Evolutionary conservation across 768 basidiomycete species (phyloP), one percentile per base, ranked within the genome.

Genomic region (Leucocoprinus birnbaumii): DNA sequence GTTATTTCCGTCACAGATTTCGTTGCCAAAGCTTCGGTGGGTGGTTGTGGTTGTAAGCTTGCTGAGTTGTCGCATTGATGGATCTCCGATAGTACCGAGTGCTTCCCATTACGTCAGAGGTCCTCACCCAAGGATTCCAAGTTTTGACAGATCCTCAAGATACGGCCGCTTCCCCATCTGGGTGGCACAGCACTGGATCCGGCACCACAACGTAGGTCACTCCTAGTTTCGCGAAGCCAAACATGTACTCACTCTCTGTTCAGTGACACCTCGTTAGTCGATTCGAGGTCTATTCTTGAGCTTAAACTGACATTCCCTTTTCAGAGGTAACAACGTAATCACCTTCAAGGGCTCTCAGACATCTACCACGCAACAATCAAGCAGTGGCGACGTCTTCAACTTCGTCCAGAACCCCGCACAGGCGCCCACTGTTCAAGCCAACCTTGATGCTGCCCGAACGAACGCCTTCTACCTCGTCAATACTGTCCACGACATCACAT

Each of bases 391-490:
- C n/a, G 69, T 68, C 47, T 81, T 80, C 67, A 65, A 65, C 59
- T 78, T 69, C 61, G 58, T 65, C 1, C 70, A 72, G 48, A 59
- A 71, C 62, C 58, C 70, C 27, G 65, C 55, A 13, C 52, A 58
- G 11, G 66, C 66, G 2, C 83, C 73, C 24, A 78, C 66, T 51
- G 69, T 63, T 58, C 42, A 59, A 2, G 73, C 51, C 48, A 83
- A 85, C 65, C 61, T 79, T 49, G 72, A 81, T 51, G 77, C 82
- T 22, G 82, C 82, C 1, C 70, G 76, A 18, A 75, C 76, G 7
- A 80, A 80, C 58, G 71, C 72, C 9, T 85, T 85, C 70, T 86
- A 82, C 67, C 65, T 84, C 42, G 76, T 78, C 64, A 86, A 86
- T 72, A 71, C 73, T 50, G 71, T 82, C 59, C 83, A 86, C 64